phyloP scores from a whole-genome alignment of 2,329 filamentous ascomycete species.

The Monilinia fructicola region DNA sequence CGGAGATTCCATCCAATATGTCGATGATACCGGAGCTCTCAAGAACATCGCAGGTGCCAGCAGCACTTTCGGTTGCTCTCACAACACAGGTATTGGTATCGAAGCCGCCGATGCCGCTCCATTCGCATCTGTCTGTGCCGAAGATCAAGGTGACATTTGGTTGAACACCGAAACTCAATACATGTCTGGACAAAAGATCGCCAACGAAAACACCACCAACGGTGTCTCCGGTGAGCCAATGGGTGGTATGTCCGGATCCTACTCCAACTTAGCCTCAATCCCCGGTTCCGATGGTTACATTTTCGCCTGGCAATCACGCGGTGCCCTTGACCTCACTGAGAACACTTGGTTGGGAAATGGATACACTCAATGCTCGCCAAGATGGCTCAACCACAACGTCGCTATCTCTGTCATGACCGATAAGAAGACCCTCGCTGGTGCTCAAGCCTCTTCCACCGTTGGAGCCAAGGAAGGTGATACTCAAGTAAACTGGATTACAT shows the following conservation, averaged over 20 bases:
- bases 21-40: conserved; percentile 49
- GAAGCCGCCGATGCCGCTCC: conserved; percentile 52
- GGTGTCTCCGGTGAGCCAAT: conserved; percentile 56
- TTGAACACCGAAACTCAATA: conserved; percentile 59
- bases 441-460: conserved; percentile 54
- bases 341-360: conserved; percentile 59
- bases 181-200: conserved; percentile 60
- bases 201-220: conserved; percentile 62
- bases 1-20: conserved; percentile 55
- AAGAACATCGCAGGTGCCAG: conserved; percentile 50
- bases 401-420: conserved; percentile 57
- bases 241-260: conserved; percentile 64
- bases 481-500: conserved; percentile 61
- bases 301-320: conserved; percentile 62
- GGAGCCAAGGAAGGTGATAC: conserved; percentile 54
- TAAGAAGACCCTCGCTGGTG: conserved; percentile 56
- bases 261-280: conserved; percentile 57
- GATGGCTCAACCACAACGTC: conserved; percentile 52
- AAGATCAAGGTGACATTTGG: conserved; percentile 62
- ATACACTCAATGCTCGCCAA: conserved; percentile 48
- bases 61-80: conserved; percentile 60
- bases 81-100: conserved; percentile 65
- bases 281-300: conserved; percentile 53
- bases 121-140: conserved; percentile 51
- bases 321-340: conserved; percentile 53